phyloP scores from a whole-genome alignment of 208 protist species.

The Borovskyia barvae region DNA sequence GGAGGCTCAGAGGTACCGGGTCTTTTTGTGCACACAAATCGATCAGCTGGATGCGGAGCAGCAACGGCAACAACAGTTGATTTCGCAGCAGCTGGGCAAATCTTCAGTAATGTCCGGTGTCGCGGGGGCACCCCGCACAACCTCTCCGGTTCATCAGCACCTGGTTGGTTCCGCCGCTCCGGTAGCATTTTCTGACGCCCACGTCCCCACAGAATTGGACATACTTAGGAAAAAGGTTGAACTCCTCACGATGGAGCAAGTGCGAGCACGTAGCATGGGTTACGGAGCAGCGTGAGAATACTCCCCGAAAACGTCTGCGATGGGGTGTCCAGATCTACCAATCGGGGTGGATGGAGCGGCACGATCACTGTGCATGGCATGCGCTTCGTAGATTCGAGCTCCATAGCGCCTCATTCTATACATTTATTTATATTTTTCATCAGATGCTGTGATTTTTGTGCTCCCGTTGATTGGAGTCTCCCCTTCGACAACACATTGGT shows the following conservation, averaged over 20 bases:
- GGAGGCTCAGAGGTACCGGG: conserved; percentile 38
- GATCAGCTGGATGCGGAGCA: conserved; percentile 19
- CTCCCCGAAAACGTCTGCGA: background rate
- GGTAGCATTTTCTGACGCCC: background rate
- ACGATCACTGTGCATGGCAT: too few relatives aligned
- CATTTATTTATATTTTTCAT: too few relatives aligned
- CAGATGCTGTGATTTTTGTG: too few relatives aligned
- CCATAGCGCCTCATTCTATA: too few relatives aligned
- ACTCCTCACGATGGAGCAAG: conserved; percentile 47
- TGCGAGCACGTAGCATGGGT: conserved; percentile 21
- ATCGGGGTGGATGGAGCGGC: too few relatives aligned
- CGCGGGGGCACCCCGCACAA: background rate
- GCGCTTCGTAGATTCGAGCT: too few relatives aligned
- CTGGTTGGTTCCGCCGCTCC: background rate
- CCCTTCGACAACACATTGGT: too few relatives aligned
- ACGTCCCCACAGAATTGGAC: conserved; percentile 40
- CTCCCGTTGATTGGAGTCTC: too few relatives aligned
- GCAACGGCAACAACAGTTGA: conserved; percentile 28
- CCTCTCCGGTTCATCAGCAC: background rate
- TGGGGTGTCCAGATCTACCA: too few relatives aligned
- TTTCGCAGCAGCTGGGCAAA: conserved; percentile 15
- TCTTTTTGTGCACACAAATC: conserved; percentile 26
- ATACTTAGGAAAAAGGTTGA: conserved; percentile 52
- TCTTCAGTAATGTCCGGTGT: background rate
- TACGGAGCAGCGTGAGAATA: background rate